Evolutionary conservation across 306 rosid species (phyloP).

Genomic region (Cicer pinnatifidum): DNA sequence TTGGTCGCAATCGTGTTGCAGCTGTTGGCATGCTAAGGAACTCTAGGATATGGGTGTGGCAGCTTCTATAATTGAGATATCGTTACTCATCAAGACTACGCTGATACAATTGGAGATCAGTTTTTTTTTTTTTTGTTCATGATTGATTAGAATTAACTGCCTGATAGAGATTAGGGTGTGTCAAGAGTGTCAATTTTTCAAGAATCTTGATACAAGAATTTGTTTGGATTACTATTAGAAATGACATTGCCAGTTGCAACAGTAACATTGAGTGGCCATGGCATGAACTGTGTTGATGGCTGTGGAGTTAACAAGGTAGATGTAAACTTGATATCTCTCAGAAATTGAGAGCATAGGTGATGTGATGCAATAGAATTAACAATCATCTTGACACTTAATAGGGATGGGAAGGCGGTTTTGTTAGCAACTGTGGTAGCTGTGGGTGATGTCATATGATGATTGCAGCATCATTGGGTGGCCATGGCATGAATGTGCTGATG

Average conservation of each 20-base stretch:
- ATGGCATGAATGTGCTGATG: too few relatives aligned
- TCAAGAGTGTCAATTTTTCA: neutral
- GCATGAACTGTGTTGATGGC: neutral
- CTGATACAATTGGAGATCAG: neutral
- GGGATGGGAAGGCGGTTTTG: neutral
- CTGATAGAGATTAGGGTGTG: neutral
- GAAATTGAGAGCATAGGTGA: neutral
- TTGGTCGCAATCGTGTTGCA: neutral
- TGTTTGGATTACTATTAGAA: constrained; percentile 9
- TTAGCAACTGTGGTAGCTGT: neutral
- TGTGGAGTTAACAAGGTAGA: constrained; percentile 7
- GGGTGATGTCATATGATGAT: neutral
- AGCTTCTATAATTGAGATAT: neutral
- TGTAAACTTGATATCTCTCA: constrained; percentile 1
- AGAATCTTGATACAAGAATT: neutral
- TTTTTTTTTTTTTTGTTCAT: neutral
- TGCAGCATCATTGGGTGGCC: too few relatives aligned
- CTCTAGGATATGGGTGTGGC: neutral
- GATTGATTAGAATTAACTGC: neutral
- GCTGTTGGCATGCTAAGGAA: neutral
- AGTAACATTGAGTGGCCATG: constrained; percentile 11
- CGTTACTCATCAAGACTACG: neutral
- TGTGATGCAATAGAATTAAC: neutral
- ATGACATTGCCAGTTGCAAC: neutral
- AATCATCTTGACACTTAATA: neutral